Evolutionary conservation across 2,329 filamentous ascomycete genomes (phyloP).

Genomic region (Cordyceps fumosorosea): DNA sequence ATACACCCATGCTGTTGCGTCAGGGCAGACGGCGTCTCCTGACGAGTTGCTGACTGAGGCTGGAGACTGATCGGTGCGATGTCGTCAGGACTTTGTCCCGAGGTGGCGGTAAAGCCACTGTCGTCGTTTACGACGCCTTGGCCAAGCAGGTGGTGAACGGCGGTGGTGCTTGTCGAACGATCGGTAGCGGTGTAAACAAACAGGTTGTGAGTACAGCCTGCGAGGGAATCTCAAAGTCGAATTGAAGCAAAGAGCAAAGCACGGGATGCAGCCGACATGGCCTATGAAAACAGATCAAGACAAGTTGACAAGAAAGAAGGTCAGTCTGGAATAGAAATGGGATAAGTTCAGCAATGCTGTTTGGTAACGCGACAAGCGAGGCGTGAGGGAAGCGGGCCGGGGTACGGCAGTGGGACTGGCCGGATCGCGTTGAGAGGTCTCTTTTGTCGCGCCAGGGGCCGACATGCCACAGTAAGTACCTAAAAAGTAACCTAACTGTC

Average conservation of each 20-base stretch:
- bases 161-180: background rate
- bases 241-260: slow-evolving; percentile 7
- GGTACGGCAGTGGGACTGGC: background rate
- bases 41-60: background rate
- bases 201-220: background rate
- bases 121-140: background rate
- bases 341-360: slow-evolving; percentile 1
- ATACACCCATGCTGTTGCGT: slow-evolving; percentile 29
- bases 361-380: slow-evolving; percentile 6
- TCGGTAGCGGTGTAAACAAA: slow-evolving; percentile 7
- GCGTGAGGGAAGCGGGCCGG: background rate
- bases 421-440: slow-evolving; percentile 8
- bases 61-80: background rate
- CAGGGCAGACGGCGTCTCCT: background rate
- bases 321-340: background rate
- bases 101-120: background rate
- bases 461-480: background rate
- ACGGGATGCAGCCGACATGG: background rate
- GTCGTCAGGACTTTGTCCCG: no score
- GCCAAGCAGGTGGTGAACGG: background rate
- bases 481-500: background rate
- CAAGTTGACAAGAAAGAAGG: background rate
- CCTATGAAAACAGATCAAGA: background rate
- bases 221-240: background rate
- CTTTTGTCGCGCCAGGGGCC: slow-evolving; percentile 4